Conservation (phyloP, 768 basidiomycete species). For the Calocera viscosa region DNA sequence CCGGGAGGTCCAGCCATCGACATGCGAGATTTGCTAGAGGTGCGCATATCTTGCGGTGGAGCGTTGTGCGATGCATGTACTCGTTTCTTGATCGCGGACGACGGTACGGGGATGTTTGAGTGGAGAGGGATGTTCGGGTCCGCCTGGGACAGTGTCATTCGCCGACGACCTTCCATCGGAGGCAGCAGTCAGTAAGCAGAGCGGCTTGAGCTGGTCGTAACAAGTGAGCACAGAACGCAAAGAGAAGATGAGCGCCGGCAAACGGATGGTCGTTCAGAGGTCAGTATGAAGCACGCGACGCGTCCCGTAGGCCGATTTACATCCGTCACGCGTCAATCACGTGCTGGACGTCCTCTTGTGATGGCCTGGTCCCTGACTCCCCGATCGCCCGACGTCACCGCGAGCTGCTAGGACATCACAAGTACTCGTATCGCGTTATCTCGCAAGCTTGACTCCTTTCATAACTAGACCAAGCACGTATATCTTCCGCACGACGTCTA, state of each 20-base stretch:
- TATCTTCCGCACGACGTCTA: no score
- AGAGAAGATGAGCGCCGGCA: background rate
- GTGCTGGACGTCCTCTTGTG: background rate
- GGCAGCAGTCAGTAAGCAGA: background rate
- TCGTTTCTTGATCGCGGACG: conserved; percentile 58
- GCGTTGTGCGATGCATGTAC: conserved; percentile 10
- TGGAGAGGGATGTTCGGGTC: conserved; percentile 26
- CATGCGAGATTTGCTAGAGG: conserved; percentile 32
- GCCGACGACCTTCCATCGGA: conserved; percentile 21
- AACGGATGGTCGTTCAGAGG: background rate
- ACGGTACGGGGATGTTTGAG: conserved; percentile 57
- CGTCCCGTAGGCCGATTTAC: background rate
- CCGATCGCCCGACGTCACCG: no score
- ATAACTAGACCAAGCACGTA: no score
- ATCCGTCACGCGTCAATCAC: conserved; percentile 8
- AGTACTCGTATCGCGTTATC: no score
- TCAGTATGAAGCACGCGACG: conserved; percentile 6
- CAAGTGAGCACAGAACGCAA: background rate
- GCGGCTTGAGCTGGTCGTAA: background rate
- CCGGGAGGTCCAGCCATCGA: conserved; percentile 67
- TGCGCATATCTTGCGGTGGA: conserved; percentile 29
- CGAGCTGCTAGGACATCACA: no score
- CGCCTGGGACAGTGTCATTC: conserved; percentile 21
- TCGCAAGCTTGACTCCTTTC: no score
- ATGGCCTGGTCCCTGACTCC: no score